phyloP scores from a whole-genome alignment of 306 rosid genomes.

The Dalbergia cultrata region DNA sequence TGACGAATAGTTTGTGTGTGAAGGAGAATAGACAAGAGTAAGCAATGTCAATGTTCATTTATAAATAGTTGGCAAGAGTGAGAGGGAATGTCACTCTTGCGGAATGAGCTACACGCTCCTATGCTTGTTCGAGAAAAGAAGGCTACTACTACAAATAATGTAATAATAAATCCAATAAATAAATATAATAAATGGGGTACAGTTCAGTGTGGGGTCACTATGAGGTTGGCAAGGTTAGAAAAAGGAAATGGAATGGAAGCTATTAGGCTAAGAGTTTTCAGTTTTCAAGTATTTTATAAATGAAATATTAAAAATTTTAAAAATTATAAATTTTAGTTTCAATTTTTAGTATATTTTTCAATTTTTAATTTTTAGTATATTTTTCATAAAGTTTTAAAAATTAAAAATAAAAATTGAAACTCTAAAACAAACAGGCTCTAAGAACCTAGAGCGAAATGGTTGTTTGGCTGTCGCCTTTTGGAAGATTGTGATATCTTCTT shows the following conservation, averaged over 20 bases:
- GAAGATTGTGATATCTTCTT: background rate
- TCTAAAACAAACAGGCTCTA: no score
- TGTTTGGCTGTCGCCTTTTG: slow-evolving; percentile 40
- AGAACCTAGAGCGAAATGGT: slow-evolving; percentile 11
- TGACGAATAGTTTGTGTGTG: background rate
- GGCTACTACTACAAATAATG: background rate
- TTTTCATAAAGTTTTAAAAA: no score
- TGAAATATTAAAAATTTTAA: no score
- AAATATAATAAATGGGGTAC: slow-evolving; percentile 21
- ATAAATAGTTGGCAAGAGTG: slow-evolving; percentile 24
- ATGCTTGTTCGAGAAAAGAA: background rate
- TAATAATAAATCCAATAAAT: background rate
- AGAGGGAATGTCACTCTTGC: background rate
- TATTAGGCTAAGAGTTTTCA: no score
- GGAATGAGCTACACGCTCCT: background rate
- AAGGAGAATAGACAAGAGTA: slow-evolving; percentile 10
- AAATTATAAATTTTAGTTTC: no score
- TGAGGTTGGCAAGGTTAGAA: slow-evolving; percentile 26
- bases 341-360: no score
- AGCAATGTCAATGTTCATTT: slow-evolving; percentile 9
- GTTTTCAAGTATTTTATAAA: no score
- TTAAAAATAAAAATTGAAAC: no score
- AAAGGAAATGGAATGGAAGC: background rate
- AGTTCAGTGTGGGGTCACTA: slow-evolving; percentile 22
- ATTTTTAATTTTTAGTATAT: no score